Evolutionary conservation across 2,329 filamentous ascomycete species (phyloP).

Genomic region (Fusarium napiforme): DNA sequence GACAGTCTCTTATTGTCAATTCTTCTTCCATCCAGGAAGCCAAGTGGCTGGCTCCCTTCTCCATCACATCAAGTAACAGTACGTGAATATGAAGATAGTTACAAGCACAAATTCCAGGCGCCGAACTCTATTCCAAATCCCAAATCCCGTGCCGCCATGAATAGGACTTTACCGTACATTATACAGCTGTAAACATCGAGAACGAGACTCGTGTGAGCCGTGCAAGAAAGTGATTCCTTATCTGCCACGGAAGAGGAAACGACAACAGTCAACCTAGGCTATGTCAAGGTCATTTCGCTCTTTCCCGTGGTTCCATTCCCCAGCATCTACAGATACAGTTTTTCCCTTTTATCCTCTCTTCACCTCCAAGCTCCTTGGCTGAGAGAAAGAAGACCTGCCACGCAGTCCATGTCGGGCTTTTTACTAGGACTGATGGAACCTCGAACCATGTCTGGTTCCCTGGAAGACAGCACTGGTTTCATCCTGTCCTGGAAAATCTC

Average conservation of each 20-base stretch:
- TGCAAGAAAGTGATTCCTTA: conserved; percentile 32
- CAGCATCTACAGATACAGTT: conserved; percentile 3
- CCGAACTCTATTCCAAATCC: conserved; percentile 18
- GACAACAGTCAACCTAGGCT: conserved; percentile 24
- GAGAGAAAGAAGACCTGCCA: conserved; percentile 87
- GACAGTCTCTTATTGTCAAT: conserved; percentile 15
- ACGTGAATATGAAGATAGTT: conserved; percentile 39
- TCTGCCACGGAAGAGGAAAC: conserved; percentile 21
- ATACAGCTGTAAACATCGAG: conserved; percentile 22
- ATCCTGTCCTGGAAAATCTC: conserved; percentile 66
- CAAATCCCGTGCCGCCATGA: conserved; percentile 13
- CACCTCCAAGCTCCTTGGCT: conserved; percentile 91
- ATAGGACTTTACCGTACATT: conserved; percentile 35
- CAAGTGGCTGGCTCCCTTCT: conserved; percentile 10
- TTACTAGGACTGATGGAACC: conserved; percentile 74
- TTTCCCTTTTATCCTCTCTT: background rate
- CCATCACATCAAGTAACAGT: conserved; percentile 22
- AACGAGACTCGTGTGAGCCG: conserved; percentile 25
- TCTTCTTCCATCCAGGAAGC: conserved; percentile 36
- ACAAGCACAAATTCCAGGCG: conserved; percentile 38
- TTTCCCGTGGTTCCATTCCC: conserved; percentile 23
- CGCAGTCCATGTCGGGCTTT: conserved; percentile 85
- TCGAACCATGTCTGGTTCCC: conserved; percentile 72
- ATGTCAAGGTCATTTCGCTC: conserved; percentile 22
- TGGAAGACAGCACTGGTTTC: conserved; percentile 33